Evolutionary conservation across 306 rosid genomes (phyloP).

Genomic region (Acacia melanoxylon): DNA sequence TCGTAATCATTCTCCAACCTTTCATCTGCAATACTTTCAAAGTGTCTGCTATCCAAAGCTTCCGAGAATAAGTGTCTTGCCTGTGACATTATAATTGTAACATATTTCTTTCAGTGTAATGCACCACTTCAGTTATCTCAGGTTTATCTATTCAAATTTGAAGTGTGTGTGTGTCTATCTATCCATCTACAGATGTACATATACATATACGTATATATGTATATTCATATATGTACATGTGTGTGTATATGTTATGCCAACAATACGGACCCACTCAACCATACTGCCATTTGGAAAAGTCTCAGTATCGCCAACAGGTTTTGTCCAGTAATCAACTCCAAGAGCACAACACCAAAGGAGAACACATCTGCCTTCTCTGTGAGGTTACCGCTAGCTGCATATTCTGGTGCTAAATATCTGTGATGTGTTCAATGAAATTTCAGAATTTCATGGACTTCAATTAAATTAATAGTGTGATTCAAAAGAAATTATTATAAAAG

Average conservation of each 20-base stretch:
- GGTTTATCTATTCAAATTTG: too few species aligned
- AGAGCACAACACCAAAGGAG: background rate
- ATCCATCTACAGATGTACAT: too few species aligned
- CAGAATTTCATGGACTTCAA: too few species aligned
- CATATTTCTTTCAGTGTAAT: too few species aligned
- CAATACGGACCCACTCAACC: background rate
- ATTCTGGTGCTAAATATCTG: conserved; percentile 72
- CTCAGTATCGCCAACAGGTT: background rate
- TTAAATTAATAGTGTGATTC: background rate
- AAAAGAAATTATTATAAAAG: background rate
- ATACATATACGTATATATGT: too few species aligned
- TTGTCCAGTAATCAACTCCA: background rate
- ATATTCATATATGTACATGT: too few species aligned
- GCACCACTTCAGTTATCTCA: too few species aligned
- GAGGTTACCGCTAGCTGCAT: conserved; percentile 66
- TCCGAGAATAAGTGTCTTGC: conserved; percentile 62
- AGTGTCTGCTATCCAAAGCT: conserved; percentile 50
- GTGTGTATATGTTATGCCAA: too few species aligned
- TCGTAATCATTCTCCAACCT: conserved; percentile 50
- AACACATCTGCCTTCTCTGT: conserved; percentile 50
- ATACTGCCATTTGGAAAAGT: background rate
- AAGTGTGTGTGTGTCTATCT: too few species aligned
- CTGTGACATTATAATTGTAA: conserved; percentile 28
- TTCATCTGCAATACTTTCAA: conserved; percentile 45
- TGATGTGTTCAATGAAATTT: background rate